Base-by-base conservation (phyloP, 177 flowering plant species). In the Vitis hybrid region DNA sequence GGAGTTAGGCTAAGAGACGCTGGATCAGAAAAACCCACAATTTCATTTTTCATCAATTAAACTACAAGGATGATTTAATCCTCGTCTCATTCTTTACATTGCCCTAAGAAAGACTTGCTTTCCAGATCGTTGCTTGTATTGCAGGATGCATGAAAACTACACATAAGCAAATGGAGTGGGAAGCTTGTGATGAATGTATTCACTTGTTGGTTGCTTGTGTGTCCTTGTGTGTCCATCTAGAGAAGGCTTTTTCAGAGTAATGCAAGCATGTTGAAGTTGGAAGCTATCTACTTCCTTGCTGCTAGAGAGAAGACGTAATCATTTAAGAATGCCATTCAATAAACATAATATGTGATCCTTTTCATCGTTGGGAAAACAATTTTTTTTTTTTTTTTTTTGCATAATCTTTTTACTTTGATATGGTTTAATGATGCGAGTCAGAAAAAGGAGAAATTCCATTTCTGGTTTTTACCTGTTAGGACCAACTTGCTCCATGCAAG, bases 401-500 rank as follows among this genome's bases (percentile, higher is more conserved):
- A 1, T 53, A 6, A 18, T 14, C 16, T 53, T 53, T 53, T 53
- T 16, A 12, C 56, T 26, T 26, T 12, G 15, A 53, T 53, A 15
- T 14, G 56, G 16, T 53, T 12, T 53, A 53, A 53, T 53, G 56
- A 53, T 15, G 29, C 0, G 5, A 16, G 16, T 16, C 56, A 53
- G 56, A 12, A 53, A 69, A 61, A 34, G 52, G 26, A 8, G 16
- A 5, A 11, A 51, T 16, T 60, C 53, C 62, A 45, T 26, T 16
- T 14, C 13, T 10, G 16, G 18, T 13, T 59, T 39, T 69, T 56
- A 61, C 50, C 65, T 26, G 49, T 61, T 50, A 31, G 61, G 65
- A 59, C 26, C 63, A 66, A 67, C 73, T 72, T 67, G 71, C 59
- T 57, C 65, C 60, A 39, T 66, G 66, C 73, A 75, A 60, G 71